Evolutionary conservation across 2,329 filamentous ascomycete species (phyloP), one percentile per base, ranked within the genome.

Genomic region (Gaeumannomyces tritici): DNA sequence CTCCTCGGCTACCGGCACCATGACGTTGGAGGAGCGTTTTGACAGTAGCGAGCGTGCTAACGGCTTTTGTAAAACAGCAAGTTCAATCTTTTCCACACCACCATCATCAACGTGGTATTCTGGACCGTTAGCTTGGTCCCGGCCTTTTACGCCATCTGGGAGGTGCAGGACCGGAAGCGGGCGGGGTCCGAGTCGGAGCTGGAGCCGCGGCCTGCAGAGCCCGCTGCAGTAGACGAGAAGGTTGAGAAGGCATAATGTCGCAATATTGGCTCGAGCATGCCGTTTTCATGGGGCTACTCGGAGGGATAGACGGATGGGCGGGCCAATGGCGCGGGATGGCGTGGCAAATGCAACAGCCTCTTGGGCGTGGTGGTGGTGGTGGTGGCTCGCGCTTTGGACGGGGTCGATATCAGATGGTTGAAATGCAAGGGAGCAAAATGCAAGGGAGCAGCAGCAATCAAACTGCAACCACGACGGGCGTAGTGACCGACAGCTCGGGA

Each of bases 1-100:
- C 24, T 13, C 21, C 42, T 51, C 42, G 26, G 7, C 21, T 51
- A 21, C 21, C 18, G 35, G 35, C 35, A 5, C 35, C 35, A 42
- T 18, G 15, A 18, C 4, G 35, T 42, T 18, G 15, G 35, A 5
- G 35, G 13, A 15, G 42, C 11, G 18, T 18, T n/a, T 51, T 51
- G 42, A 51, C 42, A 51, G 42, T n/a, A 51, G 42, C 42, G 42
- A 24, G 42, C 18, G 18, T 51, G 11, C 59, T 60, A 21, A 27
- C 59, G 28, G n/a, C 9, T 13, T 54, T 29, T 24, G 21, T 21
- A n/a, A 26, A n/a, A 15, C 35, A 67, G 67, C 66, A 66, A 65
- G 56, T 69, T 69, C 57, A 67, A 66, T n/a, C 67, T 65, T 2
- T 66, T 68, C n/a, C 67, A 68, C 61, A 69, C 67, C 24, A 65